phyloP scores from a whole-genome alignment of 768 basidiomycete species.

The Pulveroboletus sp. region DNA sequence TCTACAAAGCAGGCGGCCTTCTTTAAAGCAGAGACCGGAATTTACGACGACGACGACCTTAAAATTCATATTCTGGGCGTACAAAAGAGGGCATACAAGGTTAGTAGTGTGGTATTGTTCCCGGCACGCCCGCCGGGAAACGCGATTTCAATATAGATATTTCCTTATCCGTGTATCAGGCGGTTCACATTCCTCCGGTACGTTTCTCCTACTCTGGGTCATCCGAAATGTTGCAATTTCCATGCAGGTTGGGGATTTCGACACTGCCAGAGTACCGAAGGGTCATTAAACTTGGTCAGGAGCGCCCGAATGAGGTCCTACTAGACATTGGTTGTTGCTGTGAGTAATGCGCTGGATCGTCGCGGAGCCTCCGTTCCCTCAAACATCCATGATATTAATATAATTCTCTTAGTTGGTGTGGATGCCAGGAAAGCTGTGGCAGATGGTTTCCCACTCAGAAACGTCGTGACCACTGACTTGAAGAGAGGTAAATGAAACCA shows the following conservation, averaged over 20 bases:
- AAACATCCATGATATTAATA: not conserved
- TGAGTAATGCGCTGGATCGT: slow-evolving; percentile 23
- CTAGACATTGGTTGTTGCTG: slow-evolving; percentile 45
- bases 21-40: slow-evolving; percentile 28
- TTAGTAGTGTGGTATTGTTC: slow-evolving; percentile 4
- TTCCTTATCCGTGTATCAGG: slow-evolving; percentile 28
- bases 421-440: slow-evolving; percentile 27
- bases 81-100: slow-evolving; percentile 12
- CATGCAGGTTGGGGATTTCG: slow-evolving; percentile 7
- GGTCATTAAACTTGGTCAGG: slow-evolving; percentile 34
- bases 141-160: slow-evolving; percentile 14
- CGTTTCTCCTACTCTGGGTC: not conserved
- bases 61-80: slow-evolving; percentile 29
- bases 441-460: slow-evolving; percentile 36
- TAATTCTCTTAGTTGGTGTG: not conserved
- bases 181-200: slow-evolving; percentile 22
- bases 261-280: slow-evolving; percentile 14
- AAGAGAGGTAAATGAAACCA: slow-evolving; percentile 23
- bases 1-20: slow-evolving; percentile 16
- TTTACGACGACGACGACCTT: slow-evolving; percentile 25
- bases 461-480: slow-evolving; percentile 39
- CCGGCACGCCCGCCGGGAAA: too few relatives aligned
- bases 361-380: too few relatives aligned
- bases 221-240: too few relatives aligned
- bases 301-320: slow-evolving; percentile 34